A percentile compares a stretch with the other conserved stretches of the same genome.
phyloP scores from a whole-genome alignment of 2,329 filamentous ascomycete species.

The Alternaria novae-zelandiae region DNA sequence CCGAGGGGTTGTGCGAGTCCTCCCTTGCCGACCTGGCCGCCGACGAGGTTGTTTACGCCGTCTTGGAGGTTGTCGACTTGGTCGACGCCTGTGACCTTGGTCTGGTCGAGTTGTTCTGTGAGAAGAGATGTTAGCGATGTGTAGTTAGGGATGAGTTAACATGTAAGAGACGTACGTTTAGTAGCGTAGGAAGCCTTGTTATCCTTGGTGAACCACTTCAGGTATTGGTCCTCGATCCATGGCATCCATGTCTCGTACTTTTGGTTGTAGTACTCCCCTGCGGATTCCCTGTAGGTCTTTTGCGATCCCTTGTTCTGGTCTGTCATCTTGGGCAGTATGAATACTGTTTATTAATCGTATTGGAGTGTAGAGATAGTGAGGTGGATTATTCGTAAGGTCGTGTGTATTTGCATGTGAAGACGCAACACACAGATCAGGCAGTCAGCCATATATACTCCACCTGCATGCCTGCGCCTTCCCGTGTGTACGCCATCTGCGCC shows the following conservation, averaged over 20 bases:
- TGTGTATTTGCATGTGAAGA: background rate
- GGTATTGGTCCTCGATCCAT: slow-evolving; percentile 76
- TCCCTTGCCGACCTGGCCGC: slow-evolving; percentile 70
- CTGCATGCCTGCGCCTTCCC: background rate
- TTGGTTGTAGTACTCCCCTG: slow-evolving; percentile 66
- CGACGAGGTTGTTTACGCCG: slow-evolving; percentile 67
- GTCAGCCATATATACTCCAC: slow-evolving; percentile 8
- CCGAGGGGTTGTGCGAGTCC: slow-evolving; percentile 70
- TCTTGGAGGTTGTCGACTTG: slow-evolving; percentile 74
- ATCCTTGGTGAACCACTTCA: slow-evolving; percentile 75
- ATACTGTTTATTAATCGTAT: background rate
- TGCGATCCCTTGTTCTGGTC: slow-evolving; percentile 1
- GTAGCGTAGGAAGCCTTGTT: slow-evolving; percentile 77
- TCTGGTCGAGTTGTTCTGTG: slow-evolving; percentile 69
- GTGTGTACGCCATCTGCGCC: slow-evolving; percentile 11
- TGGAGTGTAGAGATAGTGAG: too few relatives aligned
- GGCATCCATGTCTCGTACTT: slow-evolving; percentile 79
- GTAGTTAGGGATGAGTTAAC: background rate
- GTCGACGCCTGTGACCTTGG: slow-evolving; percentile 71
- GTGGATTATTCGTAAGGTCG: background rate
- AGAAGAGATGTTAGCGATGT: background rate
- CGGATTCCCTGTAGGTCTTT: slow-evolving; percentile 42
- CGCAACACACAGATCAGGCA: background rate
- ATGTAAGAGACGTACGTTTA: slow-evolving; percentile 61
- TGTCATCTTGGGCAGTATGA: background rate